Evolutionary conservation across 2,329 filamentous ascomycete species (phyloP).

Genomic region (Pestalotiopsis fici): DNA sequence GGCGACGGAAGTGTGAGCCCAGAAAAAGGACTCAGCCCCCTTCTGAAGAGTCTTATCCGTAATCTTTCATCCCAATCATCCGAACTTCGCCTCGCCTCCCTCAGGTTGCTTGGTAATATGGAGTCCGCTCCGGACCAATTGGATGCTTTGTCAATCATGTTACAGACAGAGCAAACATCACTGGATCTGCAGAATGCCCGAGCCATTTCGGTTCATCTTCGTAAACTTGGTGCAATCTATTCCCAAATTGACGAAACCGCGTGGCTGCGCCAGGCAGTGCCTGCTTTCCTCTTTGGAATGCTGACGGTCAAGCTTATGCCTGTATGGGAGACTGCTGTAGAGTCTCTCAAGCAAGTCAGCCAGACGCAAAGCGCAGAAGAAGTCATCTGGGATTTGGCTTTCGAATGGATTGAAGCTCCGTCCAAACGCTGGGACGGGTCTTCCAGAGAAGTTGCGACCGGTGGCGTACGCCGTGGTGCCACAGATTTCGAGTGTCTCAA

Average conservation of each 20-base stretch:
- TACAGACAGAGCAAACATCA: slow-evolving; percentile 78
- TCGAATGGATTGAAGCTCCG: slow-evolving; percentile 72
- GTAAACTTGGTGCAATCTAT: slow-evolving; percentile 72
- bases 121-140: slow-evolving; percentile 49
- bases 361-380: slow-evolving; percentile 73
- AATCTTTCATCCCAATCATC: slow-evolving; percentile 79
- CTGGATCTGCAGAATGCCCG: slow-evolving; percentile 76
- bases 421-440: slow-evolving; percentile 54
- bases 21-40: slow-evolving; percentile 58
- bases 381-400: slow-evolving; percentile 68
- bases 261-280: slow-evolving; percentile 72
- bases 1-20: slow-evolving; percentile 39
- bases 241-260: slow-evolving; percentile 56
- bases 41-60: slow-evolving; percentile 66
- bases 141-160: slow-evolving; percentile 62
- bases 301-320: slow-evolving; percentile 83
- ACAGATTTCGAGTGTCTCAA: slow-evolving; percentile 89
- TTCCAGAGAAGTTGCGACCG: slow-evolving; percentile 32
- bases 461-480: slow-evolving; percentile 39
- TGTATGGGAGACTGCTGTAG: slow-evolving; percentile 82
- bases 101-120: slow-evolving; percentile 71
- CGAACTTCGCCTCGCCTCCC: slow-evolving; percentile 69
- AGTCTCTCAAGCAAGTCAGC: slow-evolving; percentile 74
- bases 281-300: slow-evolving; percentile 84
- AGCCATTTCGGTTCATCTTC: slow-evolving; percentile 80